These are phyloP conservation scores for Penicillium oxalicum DNA, from an alignment of 2,329 filamentous ascomycete genomes.

Conservation along the genomic window DNA sequence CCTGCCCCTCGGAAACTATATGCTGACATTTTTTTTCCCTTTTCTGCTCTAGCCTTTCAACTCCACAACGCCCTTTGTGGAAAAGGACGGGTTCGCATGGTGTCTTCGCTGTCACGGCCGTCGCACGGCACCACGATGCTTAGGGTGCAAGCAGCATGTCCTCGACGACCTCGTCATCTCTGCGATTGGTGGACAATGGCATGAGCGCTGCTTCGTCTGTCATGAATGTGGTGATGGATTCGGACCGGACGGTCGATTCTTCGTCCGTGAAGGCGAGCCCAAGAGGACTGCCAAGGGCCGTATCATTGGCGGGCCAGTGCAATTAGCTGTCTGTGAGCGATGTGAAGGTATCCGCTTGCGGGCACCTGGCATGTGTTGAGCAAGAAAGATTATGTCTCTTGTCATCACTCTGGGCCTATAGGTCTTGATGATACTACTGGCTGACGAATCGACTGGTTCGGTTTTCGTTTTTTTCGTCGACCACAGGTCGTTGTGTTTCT, in stretches of 20 bases:
- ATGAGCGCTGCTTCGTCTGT: slow-evolving; percentile 85
- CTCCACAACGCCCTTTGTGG: slow-evolving; percentile 71
- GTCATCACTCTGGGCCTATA: not conserved
- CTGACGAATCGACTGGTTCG: slow-evolving; percentile 12
- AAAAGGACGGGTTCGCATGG: slow-evolving; percentile 97
- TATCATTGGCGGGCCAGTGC: slow-evolving; percentile 44
- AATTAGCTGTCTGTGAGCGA: slow-evolving; percentile 56
- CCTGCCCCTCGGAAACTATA: slow-evolving; percentile 3
- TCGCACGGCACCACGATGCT: slow-evolving; percentile 82
- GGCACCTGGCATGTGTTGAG: slow-evolving; percentile 38
- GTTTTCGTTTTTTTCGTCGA: slow-evolving; percentile 6
- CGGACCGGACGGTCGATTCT: slow-evolving; percentile 56
- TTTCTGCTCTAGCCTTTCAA: slow-evolving; percentile 48
- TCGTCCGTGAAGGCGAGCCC: slow-evolving; percentile 52
- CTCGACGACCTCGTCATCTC: slow-evolving; percentile 85
- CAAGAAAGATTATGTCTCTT: not conserved
- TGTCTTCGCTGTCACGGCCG: slow-evolving; percentile 90
- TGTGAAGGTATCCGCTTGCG: slow-evolving; percentile 60
- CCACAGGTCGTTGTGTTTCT: slow-evolving; percentile 9
- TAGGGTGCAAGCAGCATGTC: slow-evolving; percentile 75
- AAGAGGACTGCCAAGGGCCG: slow-evolving; percentile 41
- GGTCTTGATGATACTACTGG: slow-evolving; percentile 12
- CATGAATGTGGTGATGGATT: slow-evolving; percentile 57
- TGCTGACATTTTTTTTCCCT: not conserved
- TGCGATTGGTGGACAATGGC: slow-evolving; percentile 88